Conservation (phyloP, 768 basidiomycete species). For the Mycena belliarum region DNA sequence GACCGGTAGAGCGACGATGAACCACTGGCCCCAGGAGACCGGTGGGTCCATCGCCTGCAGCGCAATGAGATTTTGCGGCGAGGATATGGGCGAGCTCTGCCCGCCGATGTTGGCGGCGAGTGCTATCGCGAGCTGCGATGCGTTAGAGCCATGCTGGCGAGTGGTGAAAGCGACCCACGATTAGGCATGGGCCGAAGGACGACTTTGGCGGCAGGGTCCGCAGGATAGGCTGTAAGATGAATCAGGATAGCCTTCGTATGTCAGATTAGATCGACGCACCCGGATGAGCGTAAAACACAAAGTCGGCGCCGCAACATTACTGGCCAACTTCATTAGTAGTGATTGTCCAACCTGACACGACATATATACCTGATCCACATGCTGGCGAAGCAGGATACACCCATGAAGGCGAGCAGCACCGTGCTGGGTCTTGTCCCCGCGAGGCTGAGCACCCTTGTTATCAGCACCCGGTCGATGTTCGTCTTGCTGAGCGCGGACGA, state of each 20-base stretch:
- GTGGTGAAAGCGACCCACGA: constrained; percentile 54
- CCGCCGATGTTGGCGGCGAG: constrained; percentile 99
- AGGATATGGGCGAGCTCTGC: constrained; percentile 95
- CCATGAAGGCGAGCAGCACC: constrained; percentile 93
- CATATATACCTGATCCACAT: constrained; percentile 91
- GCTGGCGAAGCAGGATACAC: constrained; percentile 93
- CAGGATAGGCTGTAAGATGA: constrained; percentile 76
- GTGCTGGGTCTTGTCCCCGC: constrained; percentile 86
- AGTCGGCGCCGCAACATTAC: constrained; percentile 97
- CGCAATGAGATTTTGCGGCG: constrained; percentile 96
- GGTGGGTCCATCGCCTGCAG: constrained; percentile 82
- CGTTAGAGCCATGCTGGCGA: too few species aligned
- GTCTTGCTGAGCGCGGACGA: constrained; percentile 96
- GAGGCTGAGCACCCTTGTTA: constrained; percentile 86
- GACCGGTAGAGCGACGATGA: constrained; percentile 90
- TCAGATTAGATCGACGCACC: constrained; percentile 45
- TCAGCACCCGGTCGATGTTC: constrained; percentile 87
- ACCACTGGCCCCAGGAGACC: constrained; percentile 91
- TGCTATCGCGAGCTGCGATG: constrained; percentile 83
- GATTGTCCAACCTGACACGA: background rate
- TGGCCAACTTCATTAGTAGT: constrained; percentile 25
- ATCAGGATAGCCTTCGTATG: background rate
- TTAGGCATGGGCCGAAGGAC: constrained; percentile 85
- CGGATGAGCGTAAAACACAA: constrained; percentile 95
- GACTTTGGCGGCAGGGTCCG: constrained; percentile 87